These are phyloP conservation scores for Endothia cerciana DNA, from an alignment of 2,329 filamentous ascomycete genomes.

Conservation along the genomic window DNA sequence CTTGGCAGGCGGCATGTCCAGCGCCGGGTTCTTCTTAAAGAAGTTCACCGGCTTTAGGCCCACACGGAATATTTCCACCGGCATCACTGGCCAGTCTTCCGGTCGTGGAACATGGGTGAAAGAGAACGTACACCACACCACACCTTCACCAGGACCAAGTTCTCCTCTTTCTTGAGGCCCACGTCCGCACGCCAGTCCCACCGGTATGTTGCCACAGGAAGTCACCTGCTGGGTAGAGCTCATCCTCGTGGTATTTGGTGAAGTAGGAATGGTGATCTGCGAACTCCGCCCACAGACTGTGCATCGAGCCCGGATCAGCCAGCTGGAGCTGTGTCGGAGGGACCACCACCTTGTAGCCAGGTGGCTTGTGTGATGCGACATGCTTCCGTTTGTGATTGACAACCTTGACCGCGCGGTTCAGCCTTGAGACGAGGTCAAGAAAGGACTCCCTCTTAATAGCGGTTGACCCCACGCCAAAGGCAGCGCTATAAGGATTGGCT, in stretches of 20 bases:
- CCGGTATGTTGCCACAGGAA: constrained; percentile 63
- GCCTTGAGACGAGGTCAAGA: constrained; percentile 10
- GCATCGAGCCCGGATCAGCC: constrained; percentile 55
- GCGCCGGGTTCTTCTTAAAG: constrained; percentile 54
- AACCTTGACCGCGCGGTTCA: constrained; percentile 30
- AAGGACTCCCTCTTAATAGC: constrained; percentile 2
- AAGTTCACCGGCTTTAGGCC: constrained; percentile 55
- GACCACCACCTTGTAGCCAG: constrained; percentile 54
- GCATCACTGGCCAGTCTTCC: constrained; percentile 65
- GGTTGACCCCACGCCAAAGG: constrained; percentile 14
- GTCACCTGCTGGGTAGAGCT: constrained; percentile 62
- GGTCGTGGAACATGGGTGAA: constrained; percentile 59
- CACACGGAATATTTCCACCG: constrained; percentile 56
- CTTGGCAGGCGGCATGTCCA: constrained; percentile 35
- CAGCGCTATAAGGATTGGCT: constrained; percentile 12
- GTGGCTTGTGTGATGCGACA: constrained; percentile 50
- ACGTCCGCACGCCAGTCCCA: constrained; percentile 40
- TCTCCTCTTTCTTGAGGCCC: constrained; percentile 50
- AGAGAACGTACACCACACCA: constrained; percentile 34
- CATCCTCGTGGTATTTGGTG: constrained; percentile 57
- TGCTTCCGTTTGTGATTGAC: constrained; percentile 58
- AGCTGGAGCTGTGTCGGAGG: constrained; percentile 60
- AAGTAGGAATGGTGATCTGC: constrained; percentile 63
- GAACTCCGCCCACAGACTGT: constrained; percentile 62
- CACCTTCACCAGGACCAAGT: constrained; percentile 16